Conservation (phyloP, 345 rosid species). For the Linum tenue region DNA sequence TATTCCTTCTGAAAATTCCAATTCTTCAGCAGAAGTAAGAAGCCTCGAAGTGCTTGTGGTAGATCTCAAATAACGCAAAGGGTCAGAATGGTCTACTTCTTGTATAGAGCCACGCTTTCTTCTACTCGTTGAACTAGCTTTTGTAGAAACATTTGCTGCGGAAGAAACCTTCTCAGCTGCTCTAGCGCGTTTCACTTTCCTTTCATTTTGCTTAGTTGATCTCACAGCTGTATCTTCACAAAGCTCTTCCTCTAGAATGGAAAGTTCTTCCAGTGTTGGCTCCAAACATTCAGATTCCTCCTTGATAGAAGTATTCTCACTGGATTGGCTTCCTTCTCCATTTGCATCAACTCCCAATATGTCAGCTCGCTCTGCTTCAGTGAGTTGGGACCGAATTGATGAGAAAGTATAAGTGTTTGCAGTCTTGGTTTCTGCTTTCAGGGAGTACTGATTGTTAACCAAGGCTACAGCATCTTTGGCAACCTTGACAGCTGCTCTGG, state of each 20-base stretch:
- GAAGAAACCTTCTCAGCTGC: conserved; percentile 55
- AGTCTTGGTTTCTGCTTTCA: conserved; percentile 19
- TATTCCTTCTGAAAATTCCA: conserved; percentile 70
- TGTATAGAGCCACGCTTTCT: conserved; percentile 51
- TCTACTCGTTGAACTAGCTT: conserved; percentile 37
- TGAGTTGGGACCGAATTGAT: conserved; percentile 39
- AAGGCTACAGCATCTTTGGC: conserved; percentile 70
- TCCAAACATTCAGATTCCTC: conserved; percentile 40
- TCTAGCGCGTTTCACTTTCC: conserved; percentile 65
- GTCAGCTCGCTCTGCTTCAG: conserved; percentile 48
- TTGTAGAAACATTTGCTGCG: conserved; percentile 41
- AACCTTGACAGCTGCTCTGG: conserved; percentile 75
- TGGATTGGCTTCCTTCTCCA: conserved; percentile 25
- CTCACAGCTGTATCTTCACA: conserved; percentile 49
- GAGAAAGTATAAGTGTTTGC: conserved; percentile 19
- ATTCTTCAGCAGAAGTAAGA: conserved; percentile 79
- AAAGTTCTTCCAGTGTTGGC: conserved; percentile 46
- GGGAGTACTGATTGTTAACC: conserved; percentile 28
- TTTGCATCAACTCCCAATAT: conserved; percentile 37
- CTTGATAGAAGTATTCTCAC: conserved; percentile 19
- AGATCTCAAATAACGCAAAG: conserved; percentile 63
- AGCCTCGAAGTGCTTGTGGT: conserved; percentile 61
- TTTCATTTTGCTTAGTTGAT: conserved; percentile 63
- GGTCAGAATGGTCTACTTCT: conserved; percentile 68
- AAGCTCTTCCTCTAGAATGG: conserved; percentile 46